phyloP scores from a whole-genome alignment of 2,329 filamentous ascomycete species.

The Aspergillus melleus region DNA sequence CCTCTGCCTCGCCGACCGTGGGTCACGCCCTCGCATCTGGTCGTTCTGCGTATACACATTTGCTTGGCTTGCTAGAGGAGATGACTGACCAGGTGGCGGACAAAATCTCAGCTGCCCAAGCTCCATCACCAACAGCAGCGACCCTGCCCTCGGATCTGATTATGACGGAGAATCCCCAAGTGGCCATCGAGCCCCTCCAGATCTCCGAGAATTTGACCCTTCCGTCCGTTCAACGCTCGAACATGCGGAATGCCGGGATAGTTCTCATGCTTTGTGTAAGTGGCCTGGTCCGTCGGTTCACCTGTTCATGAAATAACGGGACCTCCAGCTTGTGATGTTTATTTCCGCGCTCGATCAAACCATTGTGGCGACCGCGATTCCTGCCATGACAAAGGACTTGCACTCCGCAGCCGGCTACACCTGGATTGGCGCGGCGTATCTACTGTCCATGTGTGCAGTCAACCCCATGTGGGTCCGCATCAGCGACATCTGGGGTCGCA shows the following conservation, averaged over 20 bases:
- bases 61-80: too few relatives aligned
- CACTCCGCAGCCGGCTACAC: constrained; percentile 68
- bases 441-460: constrained; percentile 67
- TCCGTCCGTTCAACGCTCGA: neutral
- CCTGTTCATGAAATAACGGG: too few relatives aligned
- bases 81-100: too few relatives aligned
- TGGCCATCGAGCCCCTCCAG: neutral
- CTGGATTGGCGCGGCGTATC: constrained; percentile 73
- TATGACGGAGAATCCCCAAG: too few relatives aligned
- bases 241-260: neutral
- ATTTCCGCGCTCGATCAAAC: constrained; percentile 43
- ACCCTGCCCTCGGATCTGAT: too few relatives aligned
- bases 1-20: too few relatives aligned
- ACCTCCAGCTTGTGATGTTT: neutral
- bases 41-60: too few relatives aligned
- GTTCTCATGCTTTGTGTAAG: neutral
- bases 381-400: constrained; percentile 61
- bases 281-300: neutral
- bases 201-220: neutral
- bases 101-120: too few relatives aligned
- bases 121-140: too few relatives aligned
- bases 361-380: constrained; percentile 61
- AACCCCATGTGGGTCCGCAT: constrained; percentile 68
- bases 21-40: too few relatives aligned
- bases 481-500: constrained; percentile 60